Percentiles rank a stretch among this genome's conserved stretches.
Evolutionary conservation across 345 rosid species (phyloP).

Genomic region (Syzygium grande): DNA sequence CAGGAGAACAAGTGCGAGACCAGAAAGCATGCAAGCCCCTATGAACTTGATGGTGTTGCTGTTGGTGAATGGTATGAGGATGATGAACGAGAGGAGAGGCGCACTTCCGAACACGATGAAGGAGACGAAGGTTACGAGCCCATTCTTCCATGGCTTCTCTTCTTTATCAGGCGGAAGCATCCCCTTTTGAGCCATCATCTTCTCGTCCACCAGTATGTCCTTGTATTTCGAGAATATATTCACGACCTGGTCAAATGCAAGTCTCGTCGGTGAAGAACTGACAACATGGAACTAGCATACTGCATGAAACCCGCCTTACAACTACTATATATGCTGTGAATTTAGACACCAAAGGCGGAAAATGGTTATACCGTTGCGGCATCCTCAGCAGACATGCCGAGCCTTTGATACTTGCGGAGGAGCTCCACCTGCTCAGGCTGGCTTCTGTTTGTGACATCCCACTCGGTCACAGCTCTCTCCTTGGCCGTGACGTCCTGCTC

Average conservation of each 20-base stretch:
- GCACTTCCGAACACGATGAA: conserved; percentile 26
- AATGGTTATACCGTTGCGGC: conserved; percentile 12
- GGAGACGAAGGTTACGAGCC: conserved; percentile 16
- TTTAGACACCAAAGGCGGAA: not conserved
- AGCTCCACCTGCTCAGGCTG: conserved; percentile 6
- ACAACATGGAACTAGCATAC: not conserved
- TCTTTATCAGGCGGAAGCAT: conserved; percentile 7
- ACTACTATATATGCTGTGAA: not conserved
- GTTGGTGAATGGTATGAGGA: conserved; percentile 27
- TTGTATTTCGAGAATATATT: conserved; percentile 21
- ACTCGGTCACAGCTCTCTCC: conserved; percentile 18
- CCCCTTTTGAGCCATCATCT: conserved; percentile 16
- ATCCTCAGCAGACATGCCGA: conserved; percentile 31
- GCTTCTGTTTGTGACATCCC: conserved; percentile 18
- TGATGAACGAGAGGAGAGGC: conserved; percentile 34
- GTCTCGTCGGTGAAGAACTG: not conserved
- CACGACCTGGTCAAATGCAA: conserved; percentile 14
- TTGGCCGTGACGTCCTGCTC: conserved; percentile 21
- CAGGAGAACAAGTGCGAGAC: conserved; percentile 22
- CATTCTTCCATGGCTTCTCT: conserved; percentile 33
- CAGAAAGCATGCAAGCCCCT: conserved; percentile 29
- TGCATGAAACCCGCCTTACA: not conserved
- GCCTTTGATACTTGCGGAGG: conserved; percentile 13
- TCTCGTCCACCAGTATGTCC: conserved; percentile 25
- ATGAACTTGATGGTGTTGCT: conserved; percentile 15